phyloP scores from a whole-genome alignment of 1,139 yeast species.

The Taphrina flavorubra region DNA sequence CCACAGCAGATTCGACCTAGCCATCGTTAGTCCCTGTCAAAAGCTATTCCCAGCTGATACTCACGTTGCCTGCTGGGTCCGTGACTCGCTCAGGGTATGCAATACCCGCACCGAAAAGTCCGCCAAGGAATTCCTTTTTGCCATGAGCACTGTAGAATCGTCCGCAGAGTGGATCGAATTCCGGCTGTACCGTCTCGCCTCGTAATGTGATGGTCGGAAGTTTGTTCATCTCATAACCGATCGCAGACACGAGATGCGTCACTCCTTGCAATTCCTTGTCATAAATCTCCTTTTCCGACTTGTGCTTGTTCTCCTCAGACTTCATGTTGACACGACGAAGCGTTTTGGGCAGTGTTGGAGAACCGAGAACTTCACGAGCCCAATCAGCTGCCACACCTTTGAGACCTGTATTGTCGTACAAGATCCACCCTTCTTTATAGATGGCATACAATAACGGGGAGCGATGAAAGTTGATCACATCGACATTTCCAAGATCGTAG shows the following conservation, averaged over 20 bases:
- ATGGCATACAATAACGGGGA: conserved; percentile 36
- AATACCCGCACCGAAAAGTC: conserved; percentile 37
- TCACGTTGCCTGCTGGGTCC: conserved; percentile 35
- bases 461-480: conserved; percentile 34
- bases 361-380: conserved; percentile 29
- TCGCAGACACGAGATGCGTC: conserved; percentile 30
- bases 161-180: conserved; percentile 30
- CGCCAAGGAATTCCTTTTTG: conserved; percentile 11
- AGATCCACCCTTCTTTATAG: conserved; percentile 38
- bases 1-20: conserved; percentile 29
- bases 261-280: conserved; percentile 24
- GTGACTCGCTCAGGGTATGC: conserved; percentile 41
- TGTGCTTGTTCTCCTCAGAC: conserved; percentile 17
- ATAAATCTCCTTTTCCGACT: conserved; percentile 28
- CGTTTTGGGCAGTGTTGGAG: conserved; percentile 6
- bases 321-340: conserved; percentile 28
- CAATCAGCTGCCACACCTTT: conserved; percentile 39
- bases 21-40: neutral
- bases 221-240: conserved; percentile 31
- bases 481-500: conserved; percentile 26
- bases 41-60: neutral
- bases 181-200: conserved; percentile 26
- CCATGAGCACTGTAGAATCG: conserved; percentile 15
- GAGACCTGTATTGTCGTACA: conserved; percentile 40
- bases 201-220: conserved; percentile 19